A percentile compares a stretch with the other conserved stretches of the same genome.
These are phyloP conservation scores for Perkinsela sp. DNA, from an alignment of 208 protist species.

Conservation along the genomic window DNA sequence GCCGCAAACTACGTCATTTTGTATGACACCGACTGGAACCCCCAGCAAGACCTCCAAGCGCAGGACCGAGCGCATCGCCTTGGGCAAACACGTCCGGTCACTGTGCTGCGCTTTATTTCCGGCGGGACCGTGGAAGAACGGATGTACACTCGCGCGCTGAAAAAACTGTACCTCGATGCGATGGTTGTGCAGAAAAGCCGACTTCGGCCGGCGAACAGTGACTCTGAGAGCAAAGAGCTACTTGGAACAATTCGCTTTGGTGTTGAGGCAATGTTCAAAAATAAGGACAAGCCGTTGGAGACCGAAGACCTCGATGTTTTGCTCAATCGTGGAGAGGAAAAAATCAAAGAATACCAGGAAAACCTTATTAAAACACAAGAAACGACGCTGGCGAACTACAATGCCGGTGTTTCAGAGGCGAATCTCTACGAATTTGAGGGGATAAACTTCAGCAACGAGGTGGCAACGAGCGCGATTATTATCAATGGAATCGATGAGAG, in stretches of 20 bases:
- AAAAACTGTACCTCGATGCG: slow-evolving; percentile 89
- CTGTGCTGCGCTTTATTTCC: slow-evolving; percentile 84
- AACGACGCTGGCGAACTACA: slow-evolving; percentile 67
- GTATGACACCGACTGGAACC: slow-evolving; percentile 96
- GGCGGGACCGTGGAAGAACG: slow-evolving; percentile 88
- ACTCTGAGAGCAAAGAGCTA: slow-evolving; percentile 71
- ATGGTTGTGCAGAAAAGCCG: slow-evolving; percentile 88
- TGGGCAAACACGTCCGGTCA: slow-evolving; percentile 83
- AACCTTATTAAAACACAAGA: slow-evolving; percentile 50
- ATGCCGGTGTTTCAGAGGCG: slow-evolving; percentile 53
- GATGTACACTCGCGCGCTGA: slow-evolving; percentile 83
- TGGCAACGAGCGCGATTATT: slow-evolving; percentile 25
- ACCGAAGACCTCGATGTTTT: slow-evolving; percentile 93
- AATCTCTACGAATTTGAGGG: slow-evolving; percentile 86
- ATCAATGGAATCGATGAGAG: slow-evolving; percentile 15
- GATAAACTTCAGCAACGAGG: slow-evolving; percentile 35
- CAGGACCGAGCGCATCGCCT: slow-evolving; percentile 91
- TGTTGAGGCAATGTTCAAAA: slow-evolving; percentile 84
- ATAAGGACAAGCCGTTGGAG: slow-evolving; percentile 49
- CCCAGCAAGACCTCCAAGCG: slow-evolving; percentile 91
- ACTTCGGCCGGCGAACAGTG: slow-evolving; percentile 13
- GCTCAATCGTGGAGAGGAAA: slow-evolving; percentile 53
- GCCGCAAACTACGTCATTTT: slow-evolving; percentile 92
- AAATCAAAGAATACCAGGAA: slow-evolving; percentile 33
- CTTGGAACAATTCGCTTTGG: slow-evolving; percentile 89